These are phyloP conservation scores for Blyttiomyces sp. DNA, from an alignment of 371 early-diverging fungal genomes.

Conservation along the genomic window DNA sequence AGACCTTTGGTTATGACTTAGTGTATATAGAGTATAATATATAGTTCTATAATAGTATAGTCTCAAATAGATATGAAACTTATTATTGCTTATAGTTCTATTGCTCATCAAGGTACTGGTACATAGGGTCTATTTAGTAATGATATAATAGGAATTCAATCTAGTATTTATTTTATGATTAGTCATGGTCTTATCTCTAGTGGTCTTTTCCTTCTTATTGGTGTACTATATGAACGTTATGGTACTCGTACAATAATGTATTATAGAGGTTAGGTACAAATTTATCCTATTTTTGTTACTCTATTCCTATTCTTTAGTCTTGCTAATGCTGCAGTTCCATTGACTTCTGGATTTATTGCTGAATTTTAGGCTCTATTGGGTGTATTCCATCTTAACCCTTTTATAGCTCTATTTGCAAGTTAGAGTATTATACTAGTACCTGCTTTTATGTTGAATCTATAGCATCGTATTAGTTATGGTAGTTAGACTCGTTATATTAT, in stretches of 20 bases:
- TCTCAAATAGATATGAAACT: conserved; percentile 58
- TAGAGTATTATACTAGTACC: conserved; percentile 41
- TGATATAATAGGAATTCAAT: conserved; percentile 50
- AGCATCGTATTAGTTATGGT: conserved; percentile 48
- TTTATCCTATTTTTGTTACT: conserved; percentile 53
- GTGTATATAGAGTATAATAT: conserved; percentile 55
- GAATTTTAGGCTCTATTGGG: conserved; percentile 29
- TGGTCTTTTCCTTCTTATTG: conserved; percentile 59
- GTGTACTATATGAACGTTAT: conserved; percentile 60
- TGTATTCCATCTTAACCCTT: conserved; percentile 32
- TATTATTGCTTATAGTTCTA: conserved; percentile 61
- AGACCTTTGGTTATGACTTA: conserved; percentile 55
- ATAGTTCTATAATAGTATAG: conserved; percentile 54
- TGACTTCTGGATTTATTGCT: conserved; percentile 38
- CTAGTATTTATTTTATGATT: conserved; percentile 51
- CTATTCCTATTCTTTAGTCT: conserved; percentile 62
- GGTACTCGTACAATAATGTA: conserved; percentile 64
- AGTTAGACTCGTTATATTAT: conserved; percentile 26
- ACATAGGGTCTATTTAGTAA: conserved; percentile 55
- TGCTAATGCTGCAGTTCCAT: conserved; percentile 60
- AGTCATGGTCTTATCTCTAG: conserved; percentile 62
- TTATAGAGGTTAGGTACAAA: conserved; percentile 56
- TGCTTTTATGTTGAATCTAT: conserved; percentile 32
- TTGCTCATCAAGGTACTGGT: conserved; percentile 48
- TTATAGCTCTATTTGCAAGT: conserved; percentile 27